phyloP scores from a whole-genome alignment of 768 basidiomycete genomes.

The Zangia roseola region DNA sequence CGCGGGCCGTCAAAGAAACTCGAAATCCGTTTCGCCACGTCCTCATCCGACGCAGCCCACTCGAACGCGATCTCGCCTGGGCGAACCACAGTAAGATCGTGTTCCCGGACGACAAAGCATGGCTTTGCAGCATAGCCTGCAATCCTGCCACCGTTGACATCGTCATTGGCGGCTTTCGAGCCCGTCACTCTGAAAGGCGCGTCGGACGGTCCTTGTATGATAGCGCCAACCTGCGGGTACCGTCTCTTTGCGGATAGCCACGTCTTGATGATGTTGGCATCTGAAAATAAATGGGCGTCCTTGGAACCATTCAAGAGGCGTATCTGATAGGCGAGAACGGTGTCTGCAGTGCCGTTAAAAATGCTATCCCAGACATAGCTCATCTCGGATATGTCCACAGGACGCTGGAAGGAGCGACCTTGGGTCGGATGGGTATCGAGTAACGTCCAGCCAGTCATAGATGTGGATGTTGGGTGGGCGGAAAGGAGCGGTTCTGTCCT shows the following conservation, averaged over 20 bases:
- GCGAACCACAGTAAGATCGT: slow-evolving; percentile 28
- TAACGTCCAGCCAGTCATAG: too few species aligned
- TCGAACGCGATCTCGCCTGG: slow-evolving; percentile 41
- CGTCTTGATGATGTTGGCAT: neutral
- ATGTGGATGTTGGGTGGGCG: too few species aligned
- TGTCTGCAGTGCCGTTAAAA: too few species aligned
- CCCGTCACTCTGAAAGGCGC: neutral
- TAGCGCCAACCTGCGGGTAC: neutral
- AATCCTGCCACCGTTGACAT: too few species aligned
- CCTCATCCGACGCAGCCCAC: slow-evolving; percentile 32
- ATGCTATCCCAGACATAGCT: too few species aligned
- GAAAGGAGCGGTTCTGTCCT: too few species aligned
- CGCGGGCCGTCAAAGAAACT: slow-evolving; percentile 35
- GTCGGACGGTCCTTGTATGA: neutral
- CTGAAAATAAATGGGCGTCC: neutral
- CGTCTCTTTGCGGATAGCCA: slow-evolving; percentile 3
- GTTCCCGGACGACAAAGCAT: slow-evolving; percentile 43
- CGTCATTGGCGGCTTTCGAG: too few species aligned
- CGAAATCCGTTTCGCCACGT: slow-evolving; percentile 31
- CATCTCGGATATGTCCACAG: too few species aligned
- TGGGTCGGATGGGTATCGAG: too few species aligned
- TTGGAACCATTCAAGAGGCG: too few species aligned
- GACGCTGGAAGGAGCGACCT: too few species aligned
- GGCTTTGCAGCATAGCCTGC: neutral
- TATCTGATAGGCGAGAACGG: too few species aligned